Evolutionary conservation across 139 green algal species (phyloP), one percentile per base, ranked within the genome.

Genomic region (Nannochloris sp.): DNA sequence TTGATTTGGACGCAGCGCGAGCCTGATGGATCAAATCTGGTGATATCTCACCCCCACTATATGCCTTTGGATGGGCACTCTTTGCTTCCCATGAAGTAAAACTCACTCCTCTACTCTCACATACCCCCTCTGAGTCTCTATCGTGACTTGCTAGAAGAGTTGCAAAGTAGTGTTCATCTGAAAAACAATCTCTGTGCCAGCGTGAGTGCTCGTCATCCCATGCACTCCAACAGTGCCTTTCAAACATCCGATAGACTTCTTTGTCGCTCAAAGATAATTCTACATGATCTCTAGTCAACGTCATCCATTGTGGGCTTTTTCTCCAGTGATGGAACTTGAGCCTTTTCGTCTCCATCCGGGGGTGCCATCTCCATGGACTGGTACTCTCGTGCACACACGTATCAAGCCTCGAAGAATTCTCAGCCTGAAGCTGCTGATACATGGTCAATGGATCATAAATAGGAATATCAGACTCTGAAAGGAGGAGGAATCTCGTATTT

Each of bases 121-220:
- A 28, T 2, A 14, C 3, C 10, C 49, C 66, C 57, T 59, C 33
- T 8, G 40, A 23, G 10, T 61, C 29, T 45, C 14, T 61, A 13
- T 16, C 13, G 25, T 72, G 40, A 20, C 29, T 26, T 5, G 70
- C 63, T 28, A 76, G 50, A 17, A 76, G 37, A 4, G 70, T 76
- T 56, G 70, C 31, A 31, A 76, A 49, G 56, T 72, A 76, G 56
- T 76, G 70, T 62, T 75, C 68, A 30, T 70, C 68, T 1, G 60
- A 69, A 55, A 66, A 69, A 56, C 68, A 75, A 46, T 75, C 68
- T 16, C 68, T 45, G 33, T 68, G 14, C 49, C 49, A 71, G 16
- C 13, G 28, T 37, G 59, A 56, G 4, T 62, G 36, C 29, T 71
- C 65, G 12, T 51, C 53, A 20, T 36, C 49, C n/a, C 61, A 49